These are phyloP conservation scores for Cymbopogon flexuosus DNA, from an alignment of 202 grass and related monocot species.

Conservation along the genomic window DNA sequence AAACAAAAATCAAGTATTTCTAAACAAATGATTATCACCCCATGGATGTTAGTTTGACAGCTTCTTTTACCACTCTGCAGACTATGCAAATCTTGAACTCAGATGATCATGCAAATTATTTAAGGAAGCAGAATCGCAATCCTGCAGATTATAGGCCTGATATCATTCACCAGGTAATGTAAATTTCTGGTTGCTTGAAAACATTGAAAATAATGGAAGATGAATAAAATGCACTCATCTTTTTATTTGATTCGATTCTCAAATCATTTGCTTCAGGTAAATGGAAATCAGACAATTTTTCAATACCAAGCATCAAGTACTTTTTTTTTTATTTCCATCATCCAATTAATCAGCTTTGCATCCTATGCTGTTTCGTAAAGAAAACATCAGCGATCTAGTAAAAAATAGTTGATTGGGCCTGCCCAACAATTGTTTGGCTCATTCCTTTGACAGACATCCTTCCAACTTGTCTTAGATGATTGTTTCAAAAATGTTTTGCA, in stretches of 20 bases:
- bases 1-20: too few relatives aligned
- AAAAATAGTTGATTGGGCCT: not conserved
- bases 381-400: not conserved
- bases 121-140: too few relatives aligned
- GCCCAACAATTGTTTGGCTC: not conserved
- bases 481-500: slow-evolving; percentile 20
- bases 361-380: not conserved
- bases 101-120: too few relatives aligned
- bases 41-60: too few relatives aligned
- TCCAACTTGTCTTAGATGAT: not conserved
- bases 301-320: not conserved
- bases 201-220: too few relatives aligned
- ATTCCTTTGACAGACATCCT: not conserved
- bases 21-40: too few relatives aligned
- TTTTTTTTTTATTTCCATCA: not conserved
- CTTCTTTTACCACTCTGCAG: too few relatives aligned
- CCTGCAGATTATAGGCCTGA: too few relatives aligned
- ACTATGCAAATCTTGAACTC: too few relatives aligned
- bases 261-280: not conserved
- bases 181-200: too few relatives aligned
- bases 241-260: not conserved
- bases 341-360: not conserved
- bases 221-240: too few relatives aligned
- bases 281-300: not conserved
- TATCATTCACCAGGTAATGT: too few relatives aligned